Percentiles rank a stretch among this genome's conserved stretches.
Evolutionary conservation across 768 basidiomycete species (phyloP).

Genomic region (Collybiopsis confluens): DNA sequence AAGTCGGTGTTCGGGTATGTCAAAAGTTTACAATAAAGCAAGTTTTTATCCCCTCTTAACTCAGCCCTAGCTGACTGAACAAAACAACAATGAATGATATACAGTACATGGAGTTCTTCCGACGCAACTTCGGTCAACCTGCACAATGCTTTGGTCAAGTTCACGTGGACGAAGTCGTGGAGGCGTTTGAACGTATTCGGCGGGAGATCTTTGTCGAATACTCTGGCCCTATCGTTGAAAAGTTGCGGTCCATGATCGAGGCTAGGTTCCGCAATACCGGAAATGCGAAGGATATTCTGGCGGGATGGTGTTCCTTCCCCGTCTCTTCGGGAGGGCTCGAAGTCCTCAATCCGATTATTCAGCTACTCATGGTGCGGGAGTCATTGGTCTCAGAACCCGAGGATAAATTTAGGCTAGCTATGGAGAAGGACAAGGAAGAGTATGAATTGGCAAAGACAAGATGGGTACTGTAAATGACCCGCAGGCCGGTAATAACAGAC

Average conservation of each 20-base stretch:
- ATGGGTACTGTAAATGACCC: neutral
- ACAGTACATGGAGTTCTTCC: constrained; percentile 34
- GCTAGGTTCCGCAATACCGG: constrained; percentile 21
- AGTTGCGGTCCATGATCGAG: constrained; percentile 21
- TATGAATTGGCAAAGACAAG: constrained; percentile 4
- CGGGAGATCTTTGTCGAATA: constrained; percentile 14
- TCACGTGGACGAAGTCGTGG: constrained; percentile 27
- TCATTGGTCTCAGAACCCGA: constrained; percentile 4
- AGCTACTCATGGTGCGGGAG: constrained; percentile 25
- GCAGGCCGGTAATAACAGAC: neutral
- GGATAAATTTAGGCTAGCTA: constrained; percentile 6
- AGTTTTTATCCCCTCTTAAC: no score
- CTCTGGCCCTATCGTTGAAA: constrained; percentile 21
- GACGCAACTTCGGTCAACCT: constrained; percentile 31
- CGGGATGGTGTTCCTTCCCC: constrained; percentile 38
- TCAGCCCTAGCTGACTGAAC: no score
- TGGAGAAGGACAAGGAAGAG: constrained; percentile 8
- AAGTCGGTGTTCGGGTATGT: constrained; percentile 36
- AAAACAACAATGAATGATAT: no score
- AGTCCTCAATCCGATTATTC: constrained; percentile 33
- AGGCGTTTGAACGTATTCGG: constrained; percentile 29
- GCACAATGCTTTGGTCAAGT: constrained; percentile 27
- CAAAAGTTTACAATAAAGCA: constrained; percentile 28
- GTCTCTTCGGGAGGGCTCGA: constrained; percentile 32
- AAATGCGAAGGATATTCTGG: constrained; percentile 26